These are phyloP conservation scores for Penicillium sp. DNA, from an alignment of 2,329 filamentous ascomycete genomes.

Conservation along the genomic window DNA sequence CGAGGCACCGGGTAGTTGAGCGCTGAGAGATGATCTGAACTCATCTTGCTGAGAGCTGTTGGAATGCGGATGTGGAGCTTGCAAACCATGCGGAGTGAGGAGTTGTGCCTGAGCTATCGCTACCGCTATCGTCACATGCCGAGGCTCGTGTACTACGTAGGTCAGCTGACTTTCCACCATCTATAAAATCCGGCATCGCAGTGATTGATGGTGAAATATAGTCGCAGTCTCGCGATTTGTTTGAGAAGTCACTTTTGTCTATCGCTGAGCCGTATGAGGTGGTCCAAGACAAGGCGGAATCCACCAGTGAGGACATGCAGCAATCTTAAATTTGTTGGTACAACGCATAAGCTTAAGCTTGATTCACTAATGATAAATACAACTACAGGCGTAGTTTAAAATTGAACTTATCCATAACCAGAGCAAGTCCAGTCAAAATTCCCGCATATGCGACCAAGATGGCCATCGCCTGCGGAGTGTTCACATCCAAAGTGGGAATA, in stretches of 20 bases:
- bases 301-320: neutral
- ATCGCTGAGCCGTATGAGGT: neutral
- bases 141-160: constrained; percentile 9
- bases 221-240: neutral
- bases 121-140: constrained; percentile 18
- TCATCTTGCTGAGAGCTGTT: constrained; percentile 25
- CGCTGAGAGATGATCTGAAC: constrained; percentile 29
- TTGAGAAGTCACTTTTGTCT: neutral
- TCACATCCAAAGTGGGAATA: constrained; percentile 76
- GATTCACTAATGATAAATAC: neutral
- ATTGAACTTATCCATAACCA: constrained; percentile 45
- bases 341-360: neutral
- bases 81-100: constrained; percentile 9
- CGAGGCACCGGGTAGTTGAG: constrained; percentile 44
- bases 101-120: constrained; percentile 9
- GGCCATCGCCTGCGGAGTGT: constrained; percentile 66
- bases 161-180: constrained; percentile 12
- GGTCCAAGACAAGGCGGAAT: neutral
- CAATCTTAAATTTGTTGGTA: neutral
- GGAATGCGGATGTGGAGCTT: neutral
- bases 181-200: neutral
- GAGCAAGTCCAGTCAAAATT: constrained; percentile 67
- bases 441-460: constrained; percentile 75
- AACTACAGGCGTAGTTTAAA: constrained; percentile 37
- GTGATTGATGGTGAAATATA: neutral